A percentile compares a stretch with the other conserved stretches of the same genome.
phyloP scores from a whole-genome alignment of 169 alveolate genomes.

The Babesia microti region DNA sequence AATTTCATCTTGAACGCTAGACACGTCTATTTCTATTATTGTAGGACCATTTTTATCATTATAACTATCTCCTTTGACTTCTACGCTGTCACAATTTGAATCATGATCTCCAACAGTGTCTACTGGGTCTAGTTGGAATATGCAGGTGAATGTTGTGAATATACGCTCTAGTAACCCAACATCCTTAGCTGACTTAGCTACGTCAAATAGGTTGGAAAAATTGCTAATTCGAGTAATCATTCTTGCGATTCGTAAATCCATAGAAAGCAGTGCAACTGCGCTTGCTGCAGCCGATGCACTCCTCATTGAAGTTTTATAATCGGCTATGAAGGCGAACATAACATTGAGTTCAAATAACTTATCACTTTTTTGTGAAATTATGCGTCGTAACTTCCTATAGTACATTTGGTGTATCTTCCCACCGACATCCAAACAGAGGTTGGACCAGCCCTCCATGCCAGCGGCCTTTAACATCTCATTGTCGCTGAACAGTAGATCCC shows the following conservation, averaged over 20 bases:
- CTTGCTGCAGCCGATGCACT: constrained; percentile 2
- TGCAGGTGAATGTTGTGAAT: constrained; percentile 22
- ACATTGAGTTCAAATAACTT: constrained; percentile 28
- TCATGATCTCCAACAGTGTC: background rate
- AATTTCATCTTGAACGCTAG: too few relatives aligned
- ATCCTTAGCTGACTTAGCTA: constrained; percentile 12
- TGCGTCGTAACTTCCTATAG: too few relatives aligned
- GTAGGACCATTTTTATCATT: too few relatives aligned
- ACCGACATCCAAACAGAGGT: too few relatives aligned
- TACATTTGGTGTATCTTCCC: too few relatives aligned
- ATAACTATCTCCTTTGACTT: too few relatives aligned
- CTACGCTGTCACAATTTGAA: too few relatives aligned
- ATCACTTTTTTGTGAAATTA: background rate
- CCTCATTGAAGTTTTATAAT: background rate
- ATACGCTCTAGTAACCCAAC: constrained; percentile 14
- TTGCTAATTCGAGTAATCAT: constrained; percentile 17
- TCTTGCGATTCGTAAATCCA: constrained; percentile 36
- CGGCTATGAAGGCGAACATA: constrained; percentile 19
- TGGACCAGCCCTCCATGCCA: constrained; percentile 49
- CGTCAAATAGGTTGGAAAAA: constrained; percentile 9
- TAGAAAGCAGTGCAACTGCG: constrained; percentile 30
- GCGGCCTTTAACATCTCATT: constrained; percentile 38
- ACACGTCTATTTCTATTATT: too few relatives aligned
- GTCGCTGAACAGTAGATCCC: constrained; percentile 28
- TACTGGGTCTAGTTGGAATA: constrained; percentile 12